Base-by-base conservation (phyloP, 2,329 filamentous ascomycete genomes). In the Diplodia mutila region DNA sequence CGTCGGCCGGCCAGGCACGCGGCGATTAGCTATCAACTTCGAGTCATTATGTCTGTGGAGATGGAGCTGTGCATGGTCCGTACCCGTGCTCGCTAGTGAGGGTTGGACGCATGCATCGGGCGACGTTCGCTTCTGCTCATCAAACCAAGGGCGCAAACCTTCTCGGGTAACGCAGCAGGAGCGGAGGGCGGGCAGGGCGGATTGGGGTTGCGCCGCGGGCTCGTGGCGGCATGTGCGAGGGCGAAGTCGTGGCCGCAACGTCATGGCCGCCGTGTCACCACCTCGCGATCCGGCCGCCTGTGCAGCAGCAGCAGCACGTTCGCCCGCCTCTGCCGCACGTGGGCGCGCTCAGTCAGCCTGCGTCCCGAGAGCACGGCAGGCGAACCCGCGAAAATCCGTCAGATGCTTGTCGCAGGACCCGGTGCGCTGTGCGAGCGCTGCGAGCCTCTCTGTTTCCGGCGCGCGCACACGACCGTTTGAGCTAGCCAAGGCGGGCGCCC, bases 291-390 rank as follows among this genome's bases (percentile, higher is more conserved):
- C 55, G 39, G 55, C 39, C 29, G 46, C 55, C n/a, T 32, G 32
- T 14, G 34, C 54, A 27, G 34, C 54, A 57, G 27, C 52, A 34
- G 52, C 53, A 59, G 54, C 54, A 59, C 21, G 34, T 59, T 48
- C 57, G 57, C 42, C 42, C 27, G 57, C 39, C 27, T 12, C 37
- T 51, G n/a, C 59, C 42, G 59, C 59, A 63, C 59, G 59, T 63
- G 59, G 59, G 42, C 59, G 59, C 59, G 59, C 59, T 63, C 59
- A 63, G 59, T 63, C 59, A 63, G 59, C 59, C 27, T 14, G 46
- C 59, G 59, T 51, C 59, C 59, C 59, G 59, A 63, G 59, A 37
- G 59, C 59, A 37, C 46, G 59, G 59, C 59, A 51, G 42, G 42
- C 59, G 59, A 63, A 29, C 39, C 25, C 57, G 57, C 57, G 57